Evolutionary conservation across 768 basidiomycete species (phyloP), one percentile per base, ranked within the genome.

Genomic region (Amanita muscaria): DNA sequence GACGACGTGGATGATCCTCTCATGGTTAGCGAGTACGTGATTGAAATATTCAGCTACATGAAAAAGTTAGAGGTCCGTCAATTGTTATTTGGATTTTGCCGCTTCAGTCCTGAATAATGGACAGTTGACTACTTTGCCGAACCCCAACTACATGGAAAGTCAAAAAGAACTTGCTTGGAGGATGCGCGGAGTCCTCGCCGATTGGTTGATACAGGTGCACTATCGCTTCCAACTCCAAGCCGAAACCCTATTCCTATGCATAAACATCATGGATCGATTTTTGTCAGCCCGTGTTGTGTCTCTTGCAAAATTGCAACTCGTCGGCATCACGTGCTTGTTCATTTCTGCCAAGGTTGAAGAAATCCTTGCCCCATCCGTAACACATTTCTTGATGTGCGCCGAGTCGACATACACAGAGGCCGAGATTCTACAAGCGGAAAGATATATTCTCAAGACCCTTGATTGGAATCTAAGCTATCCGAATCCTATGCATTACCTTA

Each of bases 191-290:
- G 87, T 97, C 51, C 76, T 98, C 21, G 83, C 86, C 47, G 94
- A 98, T 68, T 98, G 93, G 93, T 71, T 98, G 49, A 84, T 98
- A 52, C 91, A 93, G 65, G 83, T 98, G 16, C 96, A 98, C 61
- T 76, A 79, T 52, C 86, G 89, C 51, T 97, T 94, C 73, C 82
- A 85, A 51, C 74, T 97, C 9, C 73, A 93, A 6, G 86, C 92
- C 2, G 94, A 99, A 66, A 97, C 96, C 1, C 79, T 98, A 35
- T 98, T 96, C 69, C 77, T 98, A 46, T 83, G 83, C 55, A 77
- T 89, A 54, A 98, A 99, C 72, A 83, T 97, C 60, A 84, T 98
- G 51, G 84, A 87, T 53, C 82, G 85, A 32, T 87, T 87, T 69
- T 70, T 87, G 23, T 81, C 80, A 1, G 71, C 77, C 9, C 86